phyloP scores from a whole-genome alignment of 2,329 filamentous ascomycete genomes.

The Rutstroemia sp. region DNA sequence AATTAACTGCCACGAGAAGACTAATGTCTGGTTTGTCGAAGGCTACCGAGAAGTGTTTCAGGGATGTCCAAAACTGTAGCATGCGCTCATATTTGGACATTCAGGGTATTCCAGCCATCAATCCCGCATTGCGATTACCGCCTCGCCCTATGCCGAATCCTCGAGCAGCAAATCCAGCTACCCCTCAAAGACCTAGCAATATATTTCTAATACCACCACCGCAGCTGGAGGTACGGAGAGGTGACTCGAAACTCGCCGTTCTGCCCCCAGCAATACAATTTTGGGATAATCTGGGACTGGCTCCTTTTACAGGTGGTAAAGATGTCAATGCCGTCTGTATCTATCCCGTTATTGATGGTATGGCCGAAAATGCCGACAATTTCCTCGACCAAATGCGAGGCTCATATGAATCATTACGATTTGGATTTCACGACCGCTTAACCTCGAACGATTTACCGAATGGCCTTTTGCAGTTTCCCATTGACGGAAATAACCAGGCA shows the following conservation, averaged over 20 bases:
- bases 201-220: slow-evolving; percentile 60
- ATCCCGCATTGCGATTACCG: slow-evolving; percentile 42
- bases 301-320: slow-evolving; percentile 63
- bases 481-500: slow-evolving; percentile 33
- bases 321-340: slow-evolving; percentile 65
- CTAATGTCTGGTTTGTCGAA: slow-evolving; percentile 38
- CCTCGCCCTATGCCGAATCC: slow-evolving; percentile 25
- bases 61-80: slow-evolving; percentile 34
- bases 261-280: slow-evolving; percentile 68
- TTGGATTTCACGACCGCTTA: slow-evolving; percentile 54
- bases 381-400: slow-evolving; percentile 64
- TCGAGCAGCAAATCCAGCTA: slow-evolving; percentile 14
- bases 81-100: slow-evolving; percentile 48
- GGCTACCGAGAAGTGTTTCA: slow-evolving; percentile 38
- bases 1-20: slow-evolving; percentile 20
- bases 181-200: slow-evolving; percentile 38
- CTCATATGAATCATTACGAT: slow-evolving; percentile 65
- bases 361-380: slow-evolving; percentile 50
- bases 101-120: slow-evolving; percentile 47
- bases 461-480: slow-evolving; percentile 23
- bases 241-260: slow-evolving; percentile 63
- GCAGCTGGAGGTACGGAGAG: slow-evolving; percentile 64
- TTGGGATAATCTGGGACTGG: slow-evolving; percentile 74
- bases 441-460: slow-evolving; percentile 32
- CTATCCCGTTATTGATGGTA: slow-evolving; percentile 57